phyloP scores from a whole-genome alignment of 2,329 filamentous ascomycete genomes.

The Pseudogymnoascus verrucosus region DNA sequence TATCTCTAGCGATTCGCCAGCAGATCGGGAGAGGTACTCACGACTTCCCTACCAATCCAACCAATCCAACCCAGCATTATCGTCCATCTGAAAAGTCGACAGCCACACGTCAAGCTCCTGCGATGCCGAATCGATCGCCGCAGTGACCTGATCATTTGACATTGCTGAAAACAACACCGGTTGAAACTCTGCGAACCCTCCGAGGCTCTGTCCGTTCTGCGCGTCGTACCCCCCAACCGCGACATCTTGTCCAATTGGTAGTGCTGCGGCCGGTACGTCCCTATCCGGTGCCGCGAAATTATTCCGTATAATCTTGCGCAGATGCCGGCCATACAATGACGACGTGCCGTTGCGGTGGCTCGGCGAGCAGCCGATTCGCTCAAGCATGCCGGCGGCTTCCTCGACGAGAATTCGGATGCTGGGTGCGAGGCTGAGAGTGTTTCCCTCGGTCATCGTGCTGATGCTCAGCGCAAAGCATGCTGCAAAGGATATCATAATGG shows the following conservation, averaged over 20 bases:
- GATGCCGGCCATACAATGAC: conserved; percentile 47
- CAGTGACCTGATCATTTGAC: conserved; percentile 61
- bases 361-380: conserved; percentile 59
- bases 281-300: conserved; percentile 13
- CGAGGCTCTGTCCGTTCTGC: conserved; percentile 13
- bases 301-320: conserved; percentile 34
- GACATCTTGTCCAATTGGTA: conserved; percentile 10
- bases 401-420: conserved; percentile 58
- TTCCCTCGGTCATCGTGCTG: conserved; percentile 49
- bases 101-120: conserved; percentile 43
- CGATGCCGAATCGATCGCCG: conserved; percentile 55
- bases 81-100: conserved; percentile 20
- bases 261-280: conserved; percentile 2
- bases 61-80: conserved; percentile 24
- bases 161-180: conserved; percentile 58
- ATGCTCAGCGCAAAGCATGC: conserved; percentile 61
- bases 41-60: conserved; percentile 32
- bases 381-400: conserved; percentile 60
- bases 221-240: conserved; percentile 12
- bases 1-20: conserved; percentile 8
- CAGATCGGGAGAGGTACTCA: conserved; percentile 30
- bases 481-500: conserved; percentile 72
- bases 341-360: conserved; percentile 61
- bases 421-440: conserved; percentile 48
- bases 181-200: conserved; percentile 26